These are phyloP conservation scores for Penicillium sp. DNA, from an alignment of 2,329 filamentous ascomycete genomes.

Conservation along the genomic window DNA sequence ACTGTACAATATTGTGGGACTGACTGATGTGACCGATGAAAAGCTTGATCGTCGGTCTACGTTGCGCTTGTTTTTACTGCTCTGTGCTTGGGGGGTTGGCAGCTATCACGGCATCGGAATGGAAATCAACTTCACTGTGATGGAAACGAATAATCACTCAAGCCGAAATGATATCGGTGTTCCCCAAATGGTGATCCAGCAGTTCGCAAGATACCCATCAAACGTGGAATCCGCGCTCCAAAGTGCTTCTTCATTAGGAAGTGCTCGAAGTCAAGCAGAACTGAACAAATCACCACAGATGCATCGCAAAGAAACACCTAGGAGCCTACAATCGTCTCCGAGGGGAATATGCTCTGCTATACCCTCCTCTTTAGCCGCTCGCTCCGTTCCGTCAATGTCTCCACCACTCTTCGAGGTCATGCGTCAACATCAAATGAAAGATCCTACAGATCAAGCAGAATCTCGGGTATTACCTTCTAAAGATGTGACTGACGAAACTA, in stretches of 20 bases:
- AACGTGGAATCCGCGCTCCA: conserved; percentile 35
- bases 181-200: conserved; percentile 35
- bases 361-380: conserved; percentile 27
- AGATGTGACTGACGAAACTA: conserved; percentile 65
- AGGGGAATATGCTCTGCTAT: conserved; percentile 30
- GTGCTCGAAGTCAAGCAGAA: conserved; percentile 32
- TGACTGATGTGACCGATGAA: conserved; percentile 5
- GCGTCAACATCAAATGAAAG: conserved; percentile 29
- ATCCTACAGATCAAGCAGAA: conserved; percentile 44
- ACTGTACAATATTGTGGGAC: conserved; percentile 5
- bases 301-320: conserved; percentile 38
- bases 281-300: conserved; percentile 37
- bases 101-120: conserved; percentile 18
- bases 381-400: conserved; percentile 41
- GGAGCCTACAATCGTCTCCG: conserved; percentile 41
- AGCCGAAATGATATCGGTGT: conserved; percentile 26
- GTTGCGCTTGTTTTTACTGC: conserved; percentile 2
- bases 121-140: conserved; percentile 34
- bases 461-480: conserved; percentile 61
- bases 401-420: conserved; percentile 36
- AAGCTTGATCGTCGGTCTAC: conserved; percentile 9
- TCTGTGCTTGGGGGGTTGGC: conserved; percentile 3
- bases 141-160: conserved; percentile 23
- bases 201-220: conserved; percentile 40
- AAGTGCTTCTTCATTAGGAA: conserved; percentile 38